Evolutionary conservation across 2,329 filamentous ascomycete species (phyloP), one percentile per base, ranked within the genome.

Genomic region (Hymenoscyphus fraxineus): DNA sequence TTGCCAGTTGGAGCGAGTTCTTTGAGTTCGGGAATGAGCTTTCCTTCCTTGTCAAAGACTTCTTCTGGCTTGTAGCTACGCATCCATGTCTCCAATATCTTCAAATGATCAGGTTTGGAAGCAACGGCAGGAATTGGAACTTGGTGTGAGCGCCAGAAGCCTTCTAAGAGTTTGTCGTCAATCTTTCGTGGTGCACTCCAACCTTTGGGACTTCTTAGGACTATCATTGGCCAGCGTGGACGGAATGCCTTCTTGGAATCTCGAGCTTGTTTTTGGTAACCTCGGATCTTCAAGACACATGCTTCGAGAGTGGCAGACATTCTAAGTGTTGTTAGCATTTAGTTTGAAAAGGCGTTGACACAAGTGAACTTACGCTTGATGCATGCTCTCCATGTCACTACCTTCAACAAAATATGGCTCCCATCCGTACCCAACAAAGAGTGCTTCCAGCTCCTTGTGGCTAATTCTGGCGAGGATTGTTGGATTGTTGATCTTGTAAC

Each of bases 401-500:
- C 90, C 90, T 73, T 93, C 89, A 58, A 93, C 90, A 71, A 93
- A 92, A 77, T 92, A 92, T 9, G 90, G 90, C 59, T 87, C 85
- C 87, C 88, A 93, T 69, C 90, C 90, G 72, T 92, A 93, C 38
- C 90, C 90, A 54, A 84, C 68, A 76, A 93, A 90, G 19, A 93
- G 80, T 31, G 82, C 79, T 70, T 86, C 83, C 6, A 93, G 81
- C 77, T 93, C 90, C 67, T 89, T 85, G 74, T 92, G 89, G 55
- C 85, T 85, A 73, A 93, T 88, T 69, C 90, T 86, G 15, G 90
- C 86, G 16, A 93, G 83, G 0, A 93, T 74, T 5, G 87, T 93
- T 9, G 89, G 89, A 76, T 92, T 91, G 80, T 91, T 91, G 80
- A 93, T 93, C 81, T 93, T 93, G 82, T 93, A 93, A 58, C 90